Evolutionary conservation across 2,329 filamentous ascomycete species (phyloP), one percentile per base, ranked within the genome.

Genomic region (Fusarium piperis): DNA sequence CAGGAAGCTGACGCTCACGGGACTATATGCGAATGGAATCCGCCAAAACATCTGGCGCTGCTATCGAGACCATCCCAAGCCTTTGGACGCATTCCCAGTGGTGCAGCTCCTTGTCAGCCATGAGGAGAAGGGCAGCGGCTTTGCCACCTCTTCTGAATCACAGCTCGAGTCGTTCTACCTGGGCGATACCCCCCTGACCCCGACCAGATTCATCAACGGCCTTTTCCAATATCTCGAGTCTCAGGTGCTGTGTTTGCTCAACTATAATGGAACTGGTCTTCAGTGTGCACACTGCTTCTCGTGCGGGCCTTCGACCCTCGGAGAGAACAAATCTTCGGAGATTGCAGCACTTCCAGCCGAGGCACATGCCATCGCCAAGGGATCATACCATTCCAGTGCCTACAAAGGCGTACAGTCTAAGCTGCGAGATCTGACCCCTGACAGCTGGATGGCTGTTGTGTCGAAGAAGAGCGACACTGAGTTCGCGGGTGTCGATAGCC

Each of bases 201-300:
- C 62, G 8, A 28, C 53, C 30, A 55, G 58, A 30, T 46, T 52
- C 4, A 46, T 62, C 18, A 58, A 33, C 6, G 62, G 62, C 2
- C 26, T 68, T 26, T 65, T 68, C 23, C 65, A 36, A n/a, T 68
- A 65, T 36, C 48, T 68, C n/a, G 23, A 23, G n/a, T 48, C 58
- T 13, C 23, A 52, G 41, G 26, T 46, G 9, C 13, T 30, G 30
- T 12, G 8, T 2, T 20, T 16, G 8, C 41, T 11, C 23, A 16
- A 26, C 7, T 51, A 10, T 28, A 15, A 36, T 5, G 59, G 53
- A 41, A 62, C 36, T 26, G 52, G 28, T 12, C 33, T 68, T 12
- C 30, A 39, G 8, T 46, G 30, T 7, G 36, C 44, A 5, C n/a
- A 62, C n/a, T 66, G 38, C 33, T 68, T 48, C 44, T 60, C 58